Percentiles rank a stretch among this genome's conserved stretches.
phyloP scores from a whole-genome alignment of 306 rosid genomes.

The Chamaecrista fasciculata region DNA sequence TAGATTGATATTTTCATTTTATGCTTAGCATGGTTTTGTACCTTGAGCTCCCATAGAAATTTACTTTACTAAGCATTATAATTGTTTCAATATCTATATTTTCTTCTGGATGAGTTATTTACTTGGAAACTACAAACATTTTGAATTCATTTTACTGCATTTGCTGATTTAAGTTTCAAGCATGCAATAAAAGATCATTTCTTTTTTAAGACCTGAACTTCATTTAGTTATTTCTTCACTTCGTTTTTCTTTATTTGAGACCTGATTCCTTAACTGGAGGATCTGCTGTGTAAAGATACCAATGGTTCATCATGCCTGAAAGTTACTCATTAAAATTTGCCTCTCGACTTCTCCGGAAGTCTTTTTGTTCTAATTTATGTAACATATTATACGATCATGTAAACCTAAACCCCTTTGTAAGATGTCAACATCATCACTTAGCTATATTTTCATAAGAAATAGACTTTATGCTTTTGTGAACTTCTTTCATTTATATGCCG shows the following conservation, averaged over 20 bases:
- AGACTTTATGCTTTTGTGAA: not conserved
- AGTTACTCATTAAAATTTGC: not conserved
- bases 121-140: slow-evolving; percentile 14
- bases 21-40: slow-evolving; percentile 18
- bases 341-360: not conserved
- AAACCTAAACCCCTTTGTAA: not conserved
- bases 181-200: not conserved
- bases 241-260: not conserved
- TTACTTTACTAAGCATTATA: not conserved
- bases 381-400: not conserved
- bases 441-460: not conserved
- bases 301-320: not conserved
- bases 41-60: not conserved
- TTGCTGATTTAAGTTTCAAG: slow-evolving; percentile 6
- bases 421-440: not conserved
- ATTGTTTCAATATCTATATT: not conserved
- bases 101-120: slow-evolving; percentile 12
- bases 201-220: slow-evolving; percentile 14
- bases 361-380: not conserved
- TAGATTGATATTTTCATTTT: not conserved
- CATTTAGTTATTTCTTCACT: not conserved
- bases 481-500: not conserved
- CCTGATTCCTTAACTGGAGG: not conserved
- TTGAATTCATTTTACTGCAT: slow-evolving; percentile 1
- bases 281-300: not conserved